Percentiles rank a stretch among this genome's conserved stretches.
Conservation (phyloP, 2,329 filamentous ascomycete genomes). For the Sporothrix mexicana region DNA sequence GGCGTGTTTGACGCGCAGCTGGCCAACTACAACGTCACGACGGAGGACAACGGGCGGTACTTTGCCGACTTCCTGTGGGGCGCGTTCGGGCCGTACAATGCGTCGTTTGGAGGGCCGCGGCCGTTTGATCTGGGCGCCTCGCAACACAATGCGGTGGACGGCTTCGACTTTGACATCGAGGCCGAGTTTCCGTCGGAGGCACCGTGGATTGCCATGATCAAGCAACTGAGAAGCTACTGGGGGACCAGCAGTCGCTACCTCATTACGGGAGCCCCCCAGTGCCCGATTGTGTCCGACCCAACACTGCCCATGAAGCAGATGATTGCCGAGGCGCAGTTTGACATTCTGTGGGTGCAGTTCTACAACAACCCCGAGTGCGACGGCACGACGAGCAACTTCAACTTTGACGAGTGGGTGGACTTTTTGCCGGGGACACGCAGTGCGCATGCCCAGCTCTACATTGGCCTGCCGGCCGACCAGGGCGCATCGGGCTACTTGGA, state of each 20-base stretch:
- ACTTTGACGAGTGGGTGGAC: constrained; percentile 46
- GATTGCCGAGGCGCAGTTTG: constrained; percentile 47
- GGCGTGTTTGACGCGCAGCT: constrained; percentile 48
- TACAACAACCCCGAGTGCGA: constrained; percentile 53
- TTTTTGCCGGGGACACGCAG: constrained; percentile 44
- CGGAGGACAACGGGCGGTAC: constrained; percentile 40
- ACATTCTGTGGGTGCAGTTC: constrained; percentile 53
- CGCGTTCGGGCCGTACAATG: constrained; percentile 46
- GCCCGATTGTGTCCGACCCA: constrained; percentile 12
- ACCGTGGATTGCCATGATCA: constrained; percentile 7
- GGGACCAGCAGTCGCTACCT: background rate
- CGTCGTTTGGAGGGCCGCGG: constrained; percentile 44
- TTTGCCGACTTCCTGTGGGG: constrained; percentile 48
- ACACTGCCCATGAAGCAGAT: constrained; percentile 48
- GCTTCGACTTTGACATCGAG: constrained; percentile 17
- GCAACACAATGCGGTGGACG: constrained; percentile 4
- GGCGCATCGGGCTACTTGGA: constrained; percentile 27
- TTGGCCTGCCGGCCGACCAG: constrained; percentile 46
- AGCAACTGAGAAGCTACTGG: background rate
- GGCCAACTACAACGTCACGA: constrained; percentile 46
- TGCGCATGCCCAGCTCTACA: constrained; percentile 46
- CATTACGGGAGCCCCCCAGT: constrained; percentile 12
- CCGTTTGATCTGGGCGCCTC: constrained; percentile 48
- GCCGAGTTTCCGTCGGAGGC: background rate
- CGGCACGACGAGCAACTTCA: constrained; percentile 45